Evolutionary conservation across 768 basidiomycete genomes (phyloP), one percentile per base, ranked within the genome.

Genomic region (Termitomyces sp.): DNA sequence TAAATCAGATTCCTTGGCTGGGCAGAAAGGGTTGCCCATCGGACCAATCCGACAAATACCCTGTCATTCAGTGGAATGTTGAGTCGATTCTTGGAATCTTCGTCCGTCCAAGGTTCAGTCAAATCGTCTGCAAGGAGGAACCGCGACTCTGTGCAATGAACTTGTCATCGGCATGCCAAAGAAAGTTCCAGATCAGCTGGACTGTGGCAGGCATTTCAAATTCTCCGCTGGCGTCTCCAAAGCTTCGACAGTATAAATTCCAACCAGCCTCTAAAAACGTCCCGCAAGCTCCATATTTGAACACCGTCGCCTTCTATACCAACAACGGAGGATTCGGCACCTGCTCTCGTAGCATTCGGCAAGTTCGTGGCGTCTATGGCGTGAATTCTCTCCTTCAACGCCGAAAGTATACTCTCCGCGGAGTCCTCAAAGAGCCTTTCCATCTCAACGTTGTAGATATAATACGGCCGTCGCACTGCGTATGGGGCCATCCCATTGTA

Each of bases 401-500:
- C 79, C 54, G 65, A 60, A 57, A 81, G 60, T 57, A 91, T 83
- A 11, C 81, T 83, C 58, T 81, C 79, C 6, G 70, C 83, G 42
- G 78, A 77, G 6, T 77, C 80, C 33, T 76, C 68, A 64, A 81
- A 89, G 46, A 79, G 68, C 61, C 71, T 77, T 59, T 77, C 77
- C 12, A 93, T 74, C 73, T 93, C 92, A 20, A 68, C 72, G 9
- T 76, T 75, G 24, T 82, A 79, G 24, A 76, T 71, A 59, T 89
- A 79, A 59, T 86, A 83, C 4, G 82, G 75, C 49, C 88, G 74
- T 20, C 91, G 80, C n/a, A 89, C 91, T 5, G 84, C 76, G 65
- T 89, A 89, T 2, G 91, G 92, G 13, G 92, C 93, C 46, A 89
- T 69, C 7, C 81, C 86, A 67, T 95, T 94, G 73, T 91, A 89